phyloP scores from a whole-genome alignment of 495 filamentous ascomycete genomes.

The Hypoxylon fragiforme region DNA sequence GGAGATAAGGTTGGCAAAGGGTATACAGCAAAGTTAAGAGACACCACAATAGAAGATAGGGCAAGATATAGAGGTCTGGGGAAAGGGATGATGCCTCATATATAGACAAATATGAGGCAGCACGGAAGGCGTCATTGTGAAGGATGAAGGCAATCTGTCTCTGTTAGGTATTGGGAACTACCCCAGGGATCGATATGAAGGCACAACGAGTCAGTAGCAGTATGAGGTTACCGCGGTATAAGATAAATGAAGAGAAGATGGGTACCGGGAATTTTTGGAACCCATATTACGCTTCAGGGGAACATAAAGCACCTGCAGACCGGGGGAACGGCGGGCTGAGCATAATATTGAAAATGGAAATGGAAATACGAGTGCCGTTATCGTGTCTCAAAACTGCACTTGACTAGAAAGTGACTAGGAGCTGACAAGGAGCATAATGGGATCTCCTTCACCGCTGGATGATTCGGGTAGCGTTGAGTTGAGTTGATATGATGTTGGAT shows the following conservation, averaged over 20 bases:
- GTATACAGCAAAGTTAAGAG: background rate
- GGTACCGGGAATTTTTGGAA: conserved; percentile 5
- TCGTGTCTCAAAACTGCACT: conserved; percentile 23
- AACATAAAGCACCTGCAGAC: conserved; percentile 5
- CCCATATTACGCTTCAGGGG: conserved; percentile 14
- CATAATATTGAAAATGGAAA: conserved; percentile 14
- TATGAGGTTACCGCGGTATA: conserved; percentile 1
- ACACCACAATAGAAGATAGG: conserved; percentile 5
- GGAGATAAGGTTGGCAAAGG: conserved; percentile 1
- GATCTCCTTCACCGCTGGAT: conserved; percentile 28
- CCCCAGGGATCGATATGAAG: conserved; percentile 10
- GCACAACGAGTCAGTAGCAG: conserved; percentile 2
- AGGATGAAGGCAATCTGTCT: conserved; percentile 4
- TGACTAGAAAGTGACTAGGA: no score
- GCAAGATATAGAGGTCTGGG: background rate
- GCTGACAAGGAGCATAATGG: conserved; percentile 14
- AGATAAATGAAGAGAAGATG: background rate
- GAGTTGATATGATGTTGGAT: background rate
- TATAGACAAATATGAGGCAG: background rate
- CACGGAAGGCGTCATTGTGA: conserved; percentile 19
- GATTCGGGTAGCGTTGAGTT: conserved; percentile 19
- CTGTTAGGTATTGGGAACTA: conserved; percentile 5
- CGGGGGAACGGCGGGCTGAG: conserved; percentile 1
- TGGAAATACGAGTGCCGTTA: conserved; percentile 26
- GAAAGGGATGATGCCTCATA: conserved; percentile 8